Evolutionary conservation across 2,329 filamentous ascomycete genomes (phyloP).

Genomic region (Fusarium ramigenum): DNA sequence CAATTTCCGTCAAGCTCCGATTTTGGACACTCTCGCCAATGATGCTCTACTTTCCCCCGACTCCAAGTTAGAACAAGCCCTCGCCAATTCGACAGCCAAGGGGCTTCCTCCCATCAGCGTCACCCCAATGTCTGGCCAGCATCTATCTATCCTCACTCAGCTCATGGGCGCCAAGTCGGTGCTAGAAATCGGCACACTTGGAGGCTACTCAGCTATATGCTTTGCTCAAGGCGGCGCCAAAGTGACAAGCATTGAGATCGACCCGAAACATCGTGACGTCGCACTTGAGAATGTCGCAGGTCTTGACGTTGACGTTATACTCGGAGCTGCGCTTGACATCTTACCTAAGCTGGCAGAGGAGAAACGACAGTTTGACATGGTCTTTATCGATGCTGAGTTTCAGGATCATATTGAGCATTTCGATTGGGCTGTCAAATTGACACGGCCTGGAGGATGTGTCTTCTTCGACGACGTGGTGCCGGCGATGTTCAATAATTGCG

Average conservation of each 20-base stretch:
- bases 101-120: conserved; percentile 52
- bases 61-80: conserved; percentile 31
- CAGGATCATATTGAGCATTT: conserved; percentile 60
- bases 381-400: conserved; percentile 64
- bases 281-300: conserved; percentile 55
- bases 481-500: conserved; percentile 1
- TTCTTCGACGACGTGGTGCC: conserved; percentile 62
- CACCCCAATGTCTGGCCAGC: conserved; percentile 49
- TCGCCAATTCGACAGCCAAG: conserved; percentile 44
- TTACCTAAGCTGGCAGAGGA: conserved; percentile 51
- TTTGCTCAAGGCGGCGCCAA: conserved; percentile 49
- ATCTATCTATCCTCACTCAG: conserved; percentile 51
- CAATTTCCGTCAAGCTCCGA: not conserved
- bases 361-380: conserved; percentile 57
- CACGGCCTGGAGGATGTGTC: conserved; percentile 52
- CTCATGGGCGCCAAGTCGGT: conserved; percentile 49
- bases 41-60: not conserved
- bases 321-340: conserved; percentile 55
- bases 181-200: conserved; percentile 65
- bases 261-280: conserved; percentile 56
- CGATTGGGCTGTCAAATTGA: conserved; percentile 54
- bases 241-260: conserved; percentile 62
- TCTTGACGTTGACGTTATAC: conserved; percentile 54
- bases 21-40: not conserved
- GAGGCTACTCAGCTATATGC: conserved; percentile 64